These are phyloP conservation scores for Nakazawaea ernobii DNA, from an alignment of 805 yeast species.

Conservation along the genomic window DNA sequence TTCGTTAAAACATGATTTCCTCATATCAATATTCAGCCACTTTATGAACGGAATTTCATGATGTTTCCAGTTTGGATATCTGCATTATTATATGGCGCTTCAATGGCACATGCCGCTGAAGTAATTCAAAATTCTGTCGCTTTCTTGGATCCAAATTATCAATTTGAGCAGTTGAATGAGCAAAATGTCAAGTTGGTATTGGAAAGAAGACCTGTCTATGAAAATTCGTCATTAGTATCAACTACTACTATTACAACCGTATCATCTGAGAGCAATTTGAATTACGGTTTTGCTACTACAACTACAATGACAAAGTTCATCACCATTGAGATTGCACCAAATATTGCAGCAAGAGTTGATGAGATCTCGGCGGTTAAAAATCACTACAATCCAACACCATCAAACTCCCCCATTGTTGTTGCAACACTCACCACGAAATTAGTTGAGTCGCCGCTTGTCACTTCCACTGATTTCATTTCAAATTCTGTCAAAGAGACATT, in stretches of 20 bases:
- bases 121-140: neutral
- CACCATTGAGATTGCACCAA: neutral
- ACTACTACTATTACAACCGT: neutral
- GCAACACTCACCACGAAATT: too few species aligned
- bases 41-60: too few species aligned
- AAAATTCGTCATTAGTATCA: neutral
- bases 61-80: too few species aligned
- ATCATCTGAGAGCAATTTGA: neutral
- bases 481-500: too few species aligned
- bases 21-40: too few species aligned
- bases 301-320: neutral
- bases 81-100: too few species aligned
- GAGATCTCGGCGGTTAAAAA: too few species aligned
- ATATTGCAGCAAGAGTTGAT: neutral
- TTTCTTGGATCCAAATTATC: constrained; percentile 8
- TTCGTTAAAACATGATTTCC: too few species aligned
- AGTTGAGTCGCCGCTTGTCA: too few species aligned
- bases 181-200: neutral
- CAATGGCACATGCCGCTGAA: neutral
- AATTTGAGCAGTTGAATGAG: constrained; percentile 7
- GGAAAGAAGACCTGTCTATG: neutral
- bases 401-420: neutral
- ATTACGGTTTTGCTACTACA: neutral
- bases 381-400: neutral
- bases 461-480: too few species aligned